These are phyloP conservation scores for Dysphania ambrosioides DNA, from an alignment of 148 eudicot species.

Conservation along the genomic window DNA sequence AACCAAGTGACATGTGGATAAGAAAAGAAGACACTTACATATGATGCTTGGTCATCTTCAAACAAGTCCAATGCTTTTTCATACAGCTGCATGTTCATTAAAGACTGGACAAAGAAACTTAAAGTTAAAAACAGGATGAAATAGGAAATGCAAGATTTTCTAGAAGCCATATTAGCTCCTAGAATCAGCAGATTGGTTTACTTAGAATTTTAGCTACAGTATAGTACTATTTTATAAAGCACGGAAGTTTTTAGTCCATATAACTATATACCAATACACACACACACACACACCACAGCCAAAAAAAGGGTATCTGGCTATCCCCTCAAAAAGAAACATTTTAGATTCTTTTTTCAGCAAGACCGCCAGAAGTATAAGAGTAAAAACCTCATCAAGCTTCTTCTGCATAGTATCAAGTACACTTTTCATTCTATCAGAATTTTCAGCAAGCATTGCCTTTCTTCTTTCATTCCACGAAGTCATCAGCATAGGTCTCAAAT, in stretches of 20 bases:
- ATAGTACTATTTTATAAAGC: neutral
- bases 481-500: conserved; percentile 80
- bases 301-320: too few relatives aligned
- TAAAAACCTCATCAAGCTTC: conserved; percentile 86
- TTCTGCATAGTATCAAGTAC: conserved; percentile 69
- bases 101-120: conserved; percentile 47
- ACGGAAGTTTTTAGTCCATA: neutral
- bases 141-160: neutral
- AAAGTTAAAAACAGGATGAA: neutral
- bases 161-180: neutral
- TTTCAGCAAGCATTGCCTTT: conserved; percentile 68
- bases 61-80: conserved; percentile 87
- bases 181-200: conserved; percentile 14
- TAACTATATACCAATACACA: too few relatives aligned
- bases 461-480: conserved; percentile 79
- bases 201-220: neutral
- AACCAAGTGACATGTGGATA: conserved; percentile 4
- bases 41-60: conserved; percentile 83
- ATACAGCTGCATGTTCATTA: conserved; percentile 80
- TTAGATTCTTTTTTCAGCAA: conserved; percentile 2
- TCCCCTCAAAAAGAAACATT: too few relatives aligned
- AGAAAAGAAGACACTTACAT: conserved; percentile 44
- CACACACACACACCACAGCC: too few relatives aligned
- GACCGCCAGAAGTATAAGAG: neutral
- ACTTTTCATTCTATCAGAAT: conserved; percentile 68